These are phyloP conservation scores for Boletus fagicola DNA, from an alignment of 768 basidiomycete genomes.

Conservation along the genomic window DNA sequence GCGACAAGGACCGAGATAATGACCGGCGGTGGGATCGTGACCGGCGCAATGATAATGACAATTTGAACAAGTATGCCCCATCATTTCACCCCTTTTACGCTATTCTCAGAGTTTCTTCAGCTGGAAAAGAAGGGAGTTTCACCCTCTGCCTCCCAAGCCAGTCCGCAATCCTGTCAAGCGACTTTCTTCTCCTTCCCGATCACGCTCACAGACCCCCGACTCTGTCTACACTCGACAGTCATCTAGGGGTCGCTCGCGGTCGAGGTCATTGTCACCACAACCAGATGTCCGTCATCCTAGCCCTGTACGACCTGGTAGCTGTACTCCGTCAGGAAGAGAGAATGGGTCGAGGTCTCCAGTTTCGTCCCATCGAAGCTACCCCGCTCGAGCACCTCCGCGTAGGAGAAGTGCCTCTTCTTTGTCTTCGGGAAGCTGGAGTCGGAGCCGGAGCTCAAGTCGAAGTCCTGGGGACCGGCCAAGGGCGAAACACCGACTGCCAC, in stretches of 20 bases:
- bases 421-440: conserved; percentile 55
- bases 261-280: conserved; percentile 58
- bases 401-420: conserved; percentile 52
- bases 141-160: conserved; percentile 40
- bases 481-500: conserved; percentile 63
- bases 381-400: conserved; percentile 32
- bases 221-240: conserved; percentile 66
- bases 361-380: conserved; percentile 42
- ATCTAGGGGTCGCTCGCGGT: conserved; percentile 63
- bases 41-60: conserved; percentile 58
- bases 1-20: conserved; percentile 28
- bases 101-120: conserved; percentile 35
- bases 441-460: conserved; percentile 50
- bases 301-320: conserved; percentile 45
- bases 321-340: conserved; percentile 48
- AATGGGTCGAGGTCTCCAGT: conserved; percentile 39
- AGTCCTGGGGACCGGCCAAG: conserved; percentile 54
- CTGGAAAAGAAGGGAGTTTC: conserved; percentile 63
- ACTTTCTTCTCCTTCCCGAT: conserved; percentile 45
- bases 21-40: conserved; percentile 37
- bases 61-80: conserved; percentile 66
- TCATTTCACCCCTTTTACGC: conserved; percentile 7
- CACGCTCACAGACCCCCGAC: conserved; percentile 56
- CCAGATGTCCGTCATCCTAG: conserved; percentile 55
- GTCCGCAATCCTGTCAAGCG: conserved; percentile 38